Conservation (phyloP, 2,329 filamentous ascomycete genomes). For the Aspergillus sp. region DNA sequence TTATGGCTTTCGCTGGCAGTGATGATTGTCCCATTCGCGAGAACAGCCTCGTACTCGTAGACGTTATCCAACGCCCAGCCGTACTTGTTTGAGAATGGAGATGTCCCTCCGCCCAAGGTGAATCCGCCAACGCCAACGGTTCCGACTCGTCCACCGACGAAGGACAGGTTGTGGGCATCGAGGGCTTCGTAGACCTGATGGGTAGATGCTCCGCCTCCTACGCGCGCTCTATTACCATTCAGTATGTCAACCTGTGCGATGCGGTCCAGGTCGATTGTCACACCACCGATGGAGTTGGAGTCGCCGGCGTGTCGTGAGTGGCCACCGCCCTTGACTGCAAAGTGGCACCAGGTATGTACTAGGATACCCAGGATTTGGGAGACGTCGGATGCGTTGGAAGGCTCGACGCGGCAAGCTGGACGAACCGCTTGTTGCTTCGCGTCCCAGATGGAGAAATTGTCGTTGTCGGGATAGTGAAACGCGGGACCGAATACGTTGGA, state of each 20-base stretch:
- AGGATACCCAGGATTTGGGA: slow-evolving; percentile 22
- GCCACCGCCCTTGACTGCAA: slow-evolving; percentile 60
- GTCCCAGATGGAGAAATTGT: not conserved
- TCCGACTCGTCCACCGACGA: slow-evolving; percentile 44
- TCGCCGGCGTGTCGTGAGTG: slow-evolving; percentile 58
- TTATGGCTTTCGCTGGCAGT: slow-evolving; percentile 24
- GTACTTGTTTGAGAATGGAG: slow-evolving; percentile 36
- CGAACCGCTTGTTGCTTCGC: slow-evolving; percentile 2
- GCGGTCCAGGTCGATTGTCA: slow-evolving; percentile 27
- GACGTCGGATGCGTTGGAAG: slow-evolving; percentile 20
- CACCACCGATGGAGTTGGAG: slow-evolving; percentile 51
- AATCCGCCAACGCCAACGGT: slow-evolving; percentile 46
- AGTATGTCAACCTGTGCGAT: slow-evolving; percentile 19
- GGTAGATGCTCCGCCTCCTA: slow-evolving; percentile 12
- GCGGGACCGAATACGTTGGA: not conserved
- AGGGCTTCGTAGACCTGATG: slow-evolving; percentile 15
- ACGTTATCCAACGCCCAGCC: slow-evolving; percentile 32
- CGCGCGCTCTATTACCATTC: slow-evolving; percentile 14
- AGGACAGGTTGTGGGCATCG: slow-evolving; percentile 21
- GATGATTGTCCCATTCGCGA: slow-evolving; percentile 4
- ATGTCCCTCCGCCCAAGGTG: slow-evolving; percentile 43
- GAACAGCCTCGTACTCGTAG: slow-evolving; percentile 17
- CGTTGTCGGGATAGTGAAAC: slow-evolving; percentile 3
- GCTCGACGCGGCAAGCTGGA: slow-evolving; percentile 1
- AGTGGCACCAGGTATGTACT: slow-evolving; percentile 36